Percentiles rank a stretch among this genome's conserved stretches.
phyloP scores from a whole-genome alignment of 202 grass and related monocot genomes.

The Setaria viridis region DNA sequence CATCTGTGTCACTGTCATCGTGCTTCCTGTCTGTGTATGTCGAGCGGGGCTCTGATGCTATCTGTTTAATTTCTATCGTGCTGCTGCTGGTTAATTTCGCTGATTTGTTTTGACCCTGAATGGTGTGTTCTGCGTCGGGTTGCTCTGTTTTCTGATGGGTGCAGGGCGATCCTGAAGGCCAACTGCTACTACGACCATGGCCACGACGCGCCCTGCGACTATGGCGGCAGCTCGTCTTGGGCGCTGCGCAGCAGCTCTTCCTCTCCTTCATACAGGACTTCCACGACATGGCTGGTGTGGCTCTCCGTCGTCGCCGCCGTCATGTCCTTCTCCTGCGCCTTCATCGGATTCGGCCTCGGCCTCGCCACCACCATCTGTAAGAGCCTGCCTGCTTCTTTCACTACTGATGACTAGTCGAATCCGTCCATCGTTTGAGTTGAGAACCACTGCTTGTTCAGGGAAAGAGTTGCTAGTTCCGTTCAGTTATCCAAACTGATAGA shows the following conservation, averaged over 20 bases:
- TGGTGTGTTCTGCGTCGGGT: background rate
- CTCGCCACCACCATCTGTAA: conserved; percentile 68
- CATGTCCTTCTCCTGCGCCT: conserved; percentile 86
- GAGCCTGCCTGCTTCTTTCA: background rate
- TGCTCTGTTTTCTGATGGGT: background rate
- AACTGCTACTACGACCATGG: conserved; percentile 74
- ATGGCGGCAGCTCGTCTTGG: conserved; percentile 65
- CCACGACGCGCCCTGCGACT: conserved; percentile 63
- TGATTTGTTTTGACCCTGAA: background rate
- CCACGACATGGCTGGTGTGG: conserved; percentile 71
- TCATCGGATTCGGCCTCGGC: conserved; percentile 72
- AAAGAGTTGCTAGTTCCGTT: too few relatives aligned
- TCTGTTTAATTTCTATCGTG: too few relatives aligned
- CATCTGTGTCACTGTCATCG: background rate
- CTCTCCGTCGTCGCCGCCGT: conserved; percentile 67
- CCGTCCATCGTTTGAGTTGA: background rate
- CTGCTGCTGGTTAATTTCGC: background rate
- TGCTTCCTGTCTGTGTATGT: background rate
- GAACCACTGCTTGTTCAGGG: too few relatives aligned
- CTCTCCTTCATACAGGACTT: conserved; percentile 84
- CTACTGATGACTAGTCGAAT: background rate
- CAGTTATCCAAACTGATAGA: background rate
- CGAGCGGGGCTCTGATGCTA: background rate
- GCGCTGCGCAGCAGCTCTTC: conserved; percentile 53
- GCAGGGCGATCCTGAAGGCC: conserved; percentile 69